Evolutionary conservation across 75 land plant genomes (phyloP).

Genomic region (Adiantum capillusveneris): DNA sequence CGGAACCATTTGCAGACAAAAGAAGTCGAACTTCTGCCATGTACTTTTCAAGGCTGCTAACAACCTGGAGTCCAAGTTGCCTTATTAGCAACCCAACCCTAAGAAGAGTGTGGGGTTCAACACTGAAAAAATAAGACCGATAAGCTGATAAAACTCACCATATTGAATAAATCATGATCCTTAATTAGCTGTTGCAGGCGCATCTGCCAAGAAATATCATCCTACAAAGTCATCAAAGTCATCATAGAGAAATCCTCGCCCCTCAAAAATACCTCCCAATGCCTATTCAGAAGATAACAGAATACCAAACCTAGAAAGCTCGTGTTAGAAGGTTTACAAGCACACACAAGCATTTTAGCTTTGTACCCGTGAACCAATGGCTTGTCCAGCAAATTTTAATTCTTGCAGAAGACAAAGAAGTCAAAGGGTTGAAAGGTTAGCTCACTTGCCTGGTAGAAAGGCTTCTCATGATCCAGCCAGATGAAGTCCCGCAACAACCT

Average conservation of each 20-base stretch:
- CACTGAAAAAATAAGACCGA: background rate
- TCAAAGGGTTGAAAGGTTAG: background rate
- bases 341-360: no score
- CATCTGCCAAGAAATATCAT: slow-evolving; percentile 15
- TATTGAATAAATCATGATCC: slow-evolving; percentile 17
- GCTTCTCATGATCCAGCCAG: slow-evolving; percentile 19
- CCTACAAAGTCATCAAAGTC: slow-evolving; percentile 8
- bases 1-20: background rate
- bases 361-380: no score
- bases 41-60: slow-evolving; percentile 17
- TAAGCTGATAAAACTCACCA: slow-evolving; percentile 12
- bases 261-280: background rate
- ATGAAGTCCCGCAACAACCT: slow-evolving; percentile 21
- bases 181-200: slow-evolving; percentile 19
- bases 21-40: slow-evolving; percentile 1
- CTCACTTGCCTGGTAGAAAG: slow-evolving; percentile 23
- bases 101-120: background rate
- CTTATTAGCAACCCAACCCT: background rate
- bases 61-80: slow-evolving; percentile 25
- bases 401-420: background rate
- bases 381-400: no score
- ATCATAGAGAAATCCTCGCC: background rate
- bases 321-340: background rate
- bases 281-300: background rate
- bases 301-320: background rate